Evolutionary conservation across 2,329 filamentous ascomycete genomes (phyloP).

Genomic region (Mariannaea sp.): DNA sequence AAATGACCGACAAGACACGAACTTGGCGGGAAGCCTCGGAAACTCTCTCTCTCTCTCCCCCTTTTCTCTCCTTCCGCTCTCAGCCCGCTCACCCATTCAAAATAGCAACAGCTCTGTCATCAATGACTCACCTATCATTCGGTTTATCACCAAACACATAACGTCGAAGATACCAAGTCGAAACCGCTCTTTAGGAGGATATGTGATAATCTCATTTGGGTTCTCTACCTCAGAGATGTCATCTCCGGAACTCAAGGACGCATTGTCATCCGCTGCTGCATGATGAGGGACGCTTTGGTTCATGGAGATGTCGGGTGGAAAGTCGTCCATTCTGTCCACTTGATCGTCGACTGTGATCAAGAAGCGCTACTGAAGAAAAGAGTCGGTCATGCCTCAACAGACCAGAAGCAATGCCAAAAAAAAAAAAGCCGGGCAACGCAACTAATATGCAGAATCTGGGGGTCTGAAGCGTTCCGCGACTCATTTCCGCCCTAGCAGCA

Average conservation of each 20-base stretch:
- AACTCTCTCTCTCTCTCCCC: neutral
- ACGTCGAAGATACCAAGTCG: conserved; percentile 45
- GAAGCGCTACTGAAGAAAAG: neutral
- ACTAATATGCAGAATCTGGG: conserved; percentile 14
- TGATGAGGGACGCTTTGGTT: conserved; percentile 4
- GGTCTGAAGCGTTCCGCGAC: conserved; percentile 34
- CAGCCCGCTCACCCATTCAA: too few relatives aligned
- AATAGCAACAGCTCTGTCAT: neutral
- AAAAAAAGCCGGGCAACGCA: conserved; percentile 6
- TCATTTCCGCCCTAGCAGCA: conserved; percentile 13
- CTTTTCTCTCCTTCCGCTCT: too few relatives aligned
- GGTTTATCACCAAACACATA: conserved; percentile 43
- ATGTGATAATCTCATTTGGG: conserved; percentile 40
- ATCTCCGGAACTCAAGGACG: conserved; percentile 14
- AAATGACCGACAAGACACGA: neutral
- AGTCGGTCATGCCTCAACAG: conserved; percentile 5
- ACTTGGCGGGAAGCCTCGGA: too few relatives aligned
- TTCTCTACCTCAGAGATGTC: conserved; percentile 21
- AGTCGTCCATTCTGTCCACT: conserved; percentile 37
- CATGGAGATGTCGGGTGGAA: conserved; percentile 28
- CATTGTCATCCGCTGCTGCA: conserved; percentile 4
- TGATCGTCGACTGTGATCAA: neutral
- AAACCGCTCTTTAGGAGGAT: conserved; percentile 43
- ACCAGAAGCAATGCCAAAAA: neutral
- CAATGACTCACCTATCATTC: conserved; percentile 43